A percentile compares a stretch with the other conserved stretches of the same genome.
phyloP scores from a whole-genome alignment of 2,329 filamentous ascomycete species.

The Penicillium sp. region DNA sequence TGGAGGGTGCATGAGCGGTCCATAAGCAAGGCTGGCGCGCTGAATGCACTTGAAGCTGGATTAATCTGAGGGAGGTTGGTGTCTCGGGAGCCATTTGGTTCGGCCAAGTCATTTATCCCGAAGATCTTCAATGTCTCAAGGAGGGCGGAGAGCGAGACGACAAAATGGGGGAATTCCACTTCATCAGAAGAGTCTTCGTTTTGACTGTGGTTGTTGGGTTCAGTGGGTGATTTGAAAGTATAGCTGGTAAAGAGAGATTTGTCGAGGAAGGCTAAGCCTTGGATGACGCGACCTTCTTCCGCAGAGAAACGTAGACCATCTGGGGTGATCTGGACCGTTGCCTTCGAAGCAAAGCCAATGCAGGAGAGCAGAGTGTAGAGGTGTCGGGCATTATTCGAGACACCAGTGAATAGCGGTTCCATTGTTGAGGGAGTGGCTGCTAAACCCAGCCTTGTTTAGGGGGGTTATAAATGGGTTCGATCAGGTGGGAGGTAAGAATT shows the following conservation, averaged over 20 bases:
- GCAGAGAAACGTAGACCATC: constrained; percentile 87
- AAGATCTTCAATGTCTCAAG: constrained; percentile 97
- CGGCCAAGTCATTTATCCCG: constrained; percentile 70
- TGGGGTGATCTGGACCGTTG: constrained; percentile 75
- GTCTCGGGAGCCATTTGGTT: constrained; percentile 39
- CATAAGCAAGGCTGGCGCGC: constrained; percentile 79
- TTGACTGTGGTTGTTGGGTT: constrained; percentile 31
- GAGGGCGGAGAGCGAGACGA: constrained; percentile 83
- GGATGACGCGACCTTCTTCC: constrained; percentile 88
- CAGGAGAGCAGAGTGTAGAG: constrained; percentile 66
- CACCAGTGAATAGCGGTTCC: constrained; percentile 62
- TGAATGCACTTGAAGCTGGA: constrained; percentile 73
- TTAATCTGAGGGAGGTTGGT: constrained; percentile 40
- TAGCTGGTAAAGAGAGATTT: constrained; percentile 89
- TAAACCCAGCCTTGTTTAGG: constrained; percentile 11
- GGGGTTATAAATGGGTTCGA: background rate
- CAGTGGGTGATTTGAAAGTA: constrained; percentile 63
- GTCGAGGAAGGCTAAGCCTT: constrained; percentile 87
- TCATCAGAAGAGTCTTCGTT: constrained; percentile 48
- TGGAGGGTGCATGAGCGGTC: constrained; percentile 83
- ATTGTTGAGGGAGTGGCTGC: constrained; percentile 23
- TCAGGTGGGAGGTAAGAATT: background rate
- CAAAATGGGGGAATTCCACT: constrained; percentile 69
- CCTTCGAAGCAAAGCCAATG: constrained; percentile 65
- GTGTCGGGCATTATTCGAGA: constrained; percentile 67